Evolutionary conservation across 163 green algal species (phyloP).

Genomic region (Chloroidium sp.): DNA sequence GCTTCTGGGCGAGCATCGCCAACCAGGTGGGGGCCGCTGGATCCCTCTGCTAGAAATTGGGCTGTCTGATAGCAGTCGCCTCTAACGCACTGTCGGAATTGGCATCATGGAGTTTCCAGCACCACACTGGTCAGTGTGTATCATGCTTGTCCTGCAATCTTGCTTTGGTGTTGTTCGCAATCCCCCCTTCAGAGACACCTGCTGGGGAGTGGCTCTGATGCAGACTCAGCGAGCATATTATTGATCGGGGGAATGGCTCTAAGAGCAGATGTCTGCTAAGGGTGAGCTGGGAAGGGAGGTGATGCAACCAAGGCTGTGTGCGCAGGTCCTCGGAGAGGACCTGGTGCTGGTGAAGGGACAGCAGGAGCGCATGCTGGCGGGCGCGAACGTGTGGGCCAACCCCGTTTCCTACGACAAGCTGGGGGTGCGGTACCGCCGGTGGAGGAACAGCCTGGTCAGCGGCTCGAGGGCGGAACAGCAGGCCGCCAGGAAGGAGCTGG

Average conservation of each 20-base stretch:
- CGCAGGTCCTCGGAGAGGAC: conserved; percentile 90
- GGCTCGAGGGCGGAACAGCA: neutral
- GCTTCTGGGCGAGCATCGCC: conserved; percentile 78
- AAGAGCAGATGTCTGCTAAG: neutral
- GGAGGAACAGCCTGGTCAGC: conserved; percentile 31
- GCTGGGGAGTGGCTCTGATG: neutral
- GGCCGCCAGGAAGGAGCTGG: neutral
- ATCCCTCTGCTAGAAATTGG: neutral
- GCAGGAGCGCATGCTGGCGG: conserved; percentile 82
- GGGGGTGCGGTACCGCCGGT: conserved; percentile 79
- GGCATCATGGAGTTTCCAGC: too few species aligned
- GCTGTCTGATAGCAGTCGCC: too few species aligned
- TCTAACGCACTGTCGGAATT: too few species aligned
- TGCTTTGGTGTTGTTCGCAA: too few species aligned
- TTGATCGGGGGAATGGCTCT: neutral
- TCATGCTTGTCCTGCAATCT: too few species aligned
- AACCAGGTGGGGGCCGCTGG: conserved; percentile 47
- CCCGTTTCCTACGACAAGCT: conserved; percentile 96
- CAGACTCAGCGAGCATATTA: neutral
- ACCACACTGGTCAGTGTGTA: too few species aligned
- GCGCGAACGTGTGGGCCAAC: conserved; percentile 81
- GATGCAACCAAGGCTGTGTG: neutral
- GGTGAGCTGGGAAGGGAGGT: neutral
- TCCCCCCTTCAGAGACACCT: too few species aligned
- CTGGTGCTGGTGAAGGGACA: conserved; percentile 87